Conservation (phyloP, 495 filamentous ascomycete species). For the Podospora comata region DNA sequence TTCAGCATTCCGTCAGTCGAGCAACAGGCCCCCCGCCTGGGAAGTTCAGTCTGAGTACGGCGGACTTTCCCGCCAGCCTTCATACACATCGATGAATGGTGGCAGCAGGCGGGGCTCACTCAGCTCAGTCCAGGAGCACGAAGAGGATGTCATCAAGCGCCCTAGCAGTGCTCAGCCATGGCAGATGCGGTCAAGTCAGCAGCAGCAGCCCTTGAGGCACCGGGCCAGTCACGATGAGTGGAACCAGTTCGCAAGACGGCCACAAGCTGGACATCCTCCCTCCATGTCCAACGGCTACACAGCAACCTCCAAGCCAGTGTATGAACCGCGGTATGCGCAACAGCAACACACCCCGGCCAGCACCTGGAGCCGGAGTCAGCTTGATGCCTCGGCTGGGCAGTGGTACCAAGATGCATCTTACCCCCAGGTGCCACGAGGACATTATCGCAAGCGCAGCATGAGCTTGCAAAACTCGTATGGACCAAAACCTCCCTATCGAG, state of each 20-base stretch:
- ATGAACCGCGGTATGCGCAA: conserved; percentile 31
- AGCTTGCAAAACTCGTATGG: conserved; percentile 7
- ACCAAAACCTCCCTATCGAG: conserved; percentile 36
- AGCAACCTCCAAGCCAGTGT: conserved; percentile 19
- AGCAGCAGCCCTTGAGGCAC: conserved; percentile 34
- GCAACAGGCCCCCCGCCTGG: conserved; percentile 12
- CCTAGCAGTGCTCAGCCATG: conserved; percentile 28
- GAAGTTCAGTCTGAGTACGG: conserved; percentile 34
- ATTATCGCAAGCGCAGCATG: conserved; percentile 40
- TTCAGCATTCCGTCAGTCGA: conserved; percentile 23
- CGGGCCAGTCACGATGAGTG: conserved; percentile 44
- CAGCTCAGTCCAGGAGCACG: conserved; percentile 25
- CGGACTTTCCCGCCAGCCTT: conserved; percentile 27
- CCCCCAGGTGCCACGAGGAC: conserved; percentile 35
- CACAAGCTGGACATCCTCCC: conserved; percentile 32
- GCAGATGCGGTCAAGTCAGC: conserved; percentile 17
- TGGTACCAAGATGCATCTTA: conserved; percentile 31
- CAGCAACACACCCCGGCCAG: conserved; percentile 23
- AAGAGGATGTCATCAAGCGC: conserved; percentile 22
- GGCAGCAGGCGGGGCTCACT: conserved; percentile 32
- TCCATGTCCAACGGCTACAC: conserved; percentile 41
- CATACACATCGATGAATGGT: conserved; percentile 31
- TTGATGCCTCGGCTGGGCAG: conserved; percentile 29
- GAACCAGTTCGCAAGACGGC: conserved; percentile 22
- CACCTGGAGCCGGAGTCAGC: conserved; percentile 31